Evolutionary conservation across 2,329 filamentous ascomycete species (phyloP).

Genomic region (Dichotomopilus funicola): DNA sequence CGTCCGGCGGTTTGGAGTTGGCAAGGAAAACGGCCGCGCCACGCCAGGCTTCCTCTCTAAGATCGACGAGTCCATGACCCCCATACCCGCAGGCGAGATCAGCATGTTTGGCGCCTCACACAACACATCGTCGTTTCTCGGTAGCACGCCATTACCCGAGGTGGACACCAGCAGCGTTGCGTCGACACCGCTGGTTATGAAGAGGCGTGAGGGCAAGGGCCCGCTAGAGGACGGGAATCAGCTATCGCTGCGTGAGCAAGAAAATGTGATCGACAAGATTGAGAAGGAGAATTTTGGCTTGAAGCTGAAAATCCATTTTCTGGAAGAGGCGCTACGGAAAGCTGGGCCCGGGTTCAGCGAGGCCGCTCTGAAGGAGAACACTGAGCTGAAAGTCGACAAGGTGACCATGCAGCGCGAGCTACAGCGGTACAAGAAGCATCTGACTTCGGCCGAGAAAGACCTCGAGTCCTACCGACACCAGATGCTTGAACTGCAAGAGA

Average conservation of each 20-base stretch:
- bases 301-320: constrained; percentile 94
- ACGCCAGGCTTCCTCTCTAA: constrained; percentile 65
- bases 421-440: constrained; percentile 75
- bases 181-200: constrained; percentile 71
- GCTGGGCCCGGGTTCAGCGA: constrained; percentile 86
- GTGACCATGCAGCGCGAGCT: constrained; percentile 86
- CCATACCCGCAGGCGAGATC: constrained; percentile 61
- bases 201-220: constrained; percentile 57
- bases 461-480: constrained; percentile 78
- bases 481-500: constrained; percentile 75
- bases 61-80: constrained; percentile 66
- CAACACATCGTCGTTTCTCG: constrained; percentile 55
- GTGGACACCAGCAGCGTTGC: constrained; percentile 72
- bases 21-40: constrained; percentile 55
- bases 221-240: constrained; percentile 81
- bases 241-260: constrained; percentile 86
- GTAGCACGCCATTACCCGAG: constrained; percentile 69
- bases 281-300: constrained; percentile 98
- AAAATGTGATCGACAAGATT: constrained; percentile 90
- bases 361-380: constrained; percentile 85
- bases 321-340: constrained; percentile 84
- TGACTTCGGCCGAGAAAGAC: constrained; percentile 76
- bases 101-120: constrained; percentile 58
- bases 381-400: constrained; percentile 88
- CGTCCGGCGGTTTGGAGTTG: constrained; percentile 51